Percentiles rank a stretch among this genome's conserved stretches.
These are phyloP conservation scores for Setaria viridis DNA, from an alignment of 202 grass and related monocot genomes.

Conservation along the genomic window DNA sequence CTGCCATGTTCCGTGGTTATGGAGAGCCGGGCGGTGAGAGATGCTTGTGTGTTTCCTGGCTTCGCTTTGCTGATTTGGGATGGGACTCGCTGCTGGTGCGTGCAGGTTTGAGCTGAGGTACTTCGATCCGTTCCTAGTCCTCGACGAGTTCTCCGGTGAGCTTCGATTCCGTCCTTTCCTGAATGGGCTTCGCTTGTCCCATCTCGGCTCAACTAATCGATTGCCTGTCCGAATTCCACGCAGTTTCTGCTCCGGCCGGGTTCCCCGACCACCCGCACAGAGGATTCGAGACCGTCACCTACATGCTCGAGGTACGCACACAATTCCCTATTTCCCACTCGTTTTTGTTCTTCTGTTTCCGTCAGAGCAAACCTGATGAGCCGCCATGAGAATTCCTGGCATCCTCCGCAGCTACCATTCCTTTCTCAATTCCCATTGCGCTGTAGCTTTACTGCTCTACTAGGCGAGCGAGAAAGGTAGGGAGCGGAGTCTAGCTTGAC, in stretches of 20 bases:
- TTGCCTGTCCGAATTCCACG: neutral
- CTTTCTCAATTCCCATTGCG: neutral
- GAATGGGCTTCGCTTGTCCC: neutral
- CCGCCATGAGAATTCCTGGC: neutral
- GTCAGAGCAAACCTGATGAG: constrained; percentile 1
- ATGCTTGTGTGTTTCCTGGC: neutral
- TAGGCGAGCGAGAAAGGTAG: neutral
- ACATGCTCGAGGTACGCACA: constrained; percentile 88
- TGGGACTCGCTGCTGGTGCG: neutral
- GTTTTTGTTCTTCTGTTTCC: neutral
- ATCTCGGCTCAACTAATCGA: neutral
- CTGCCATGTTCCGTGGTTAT: neutral
- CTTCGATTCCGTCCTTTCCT: neutral
- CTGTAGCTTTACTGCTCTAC: too few species aligned
- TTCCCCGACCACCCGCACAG: constrained; percentile 99
- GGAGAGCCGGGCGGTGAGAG: neutral
- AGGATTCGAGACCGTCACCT: constrained; percentile 98
- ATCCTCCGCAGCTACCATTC: neutral
- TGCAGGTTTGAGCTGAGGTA: constrained; percentile 90
- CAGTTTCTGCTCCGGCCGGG: constrained; percentile 84
- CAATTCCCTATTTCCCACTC: neutral
- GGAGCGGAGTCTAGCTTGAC: neutral
- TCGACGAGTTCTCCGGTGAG: constrained; percentile 97
- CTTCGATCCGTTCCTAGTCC: constrained; percentile 92
- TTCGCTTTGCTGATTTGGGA: constrained; percentile 12